Percentiles rank a stretch among this genome's conserved stretches.
Conservation (phyloP, 306 rosid genomes). For the Ceratonia siliqua region DNA sequence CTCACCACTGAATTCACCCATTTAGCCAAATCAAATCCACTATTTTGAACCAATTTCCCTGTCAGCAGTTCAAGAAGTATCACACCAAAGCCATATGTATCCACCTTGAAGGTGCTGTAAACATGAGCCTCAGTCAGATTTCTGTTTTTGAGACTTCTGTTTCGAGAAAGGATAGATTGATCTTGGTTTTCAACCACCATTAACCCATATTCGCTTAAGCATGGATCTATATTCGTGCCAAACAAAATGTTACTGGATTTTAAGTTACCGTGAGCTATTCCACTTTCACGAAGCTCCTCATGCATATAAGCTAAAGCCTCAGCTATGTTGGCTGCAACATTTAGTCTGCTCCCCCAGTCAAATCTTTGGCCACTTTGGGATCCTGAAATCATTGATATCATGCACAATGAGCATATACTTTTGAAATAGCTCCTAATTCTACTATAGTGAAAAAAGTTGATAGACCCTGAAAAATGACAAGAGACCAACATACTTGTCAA, state of each 20-base stretch:
- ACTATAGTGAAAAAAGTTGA: not conserved
- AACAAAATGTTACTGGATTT: constrained; percentile 75
- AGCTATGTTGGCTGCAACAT: constrained; percentile 51
- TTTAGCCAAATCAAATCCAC: constrained; percentile 56
- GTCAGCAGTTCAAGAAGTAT: constrained; percentile 72
- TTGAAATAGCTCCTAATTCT: not conserved
- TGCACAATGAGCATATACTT: not conserved
- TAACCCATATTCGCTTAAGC: constrained; percentile 72
- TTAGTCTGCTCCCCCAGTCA: constrained; percentile 69
- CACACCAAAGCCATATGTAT: constrained; percentile 66
- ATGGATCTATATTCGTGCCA: constrained; percentile 59
- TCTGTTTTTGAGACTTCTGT: constrained; percentile 28
- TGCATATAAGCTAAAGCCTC: constrained; percentile 70
- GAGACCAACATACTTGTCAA: not conserved
- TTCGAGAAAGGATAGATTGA: constrained; percentile 10
- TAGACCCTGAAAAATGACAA: not conserved
- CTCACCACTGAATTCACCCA: constrained; percentile 72
- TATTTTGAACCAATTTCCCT: constrained; percentile 63
- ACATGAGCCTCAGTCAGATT: constrained; percentile 23
- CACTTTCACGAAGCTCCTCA: constrained; percentile 50
- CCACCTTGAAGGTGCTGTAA: constrained; percentile 48
- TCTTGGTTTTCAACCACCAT: constrained; percentile 52
- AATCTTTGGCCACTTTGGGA: constrained; percentile 48
- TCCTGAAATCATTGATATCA: constrained; percentile 38
- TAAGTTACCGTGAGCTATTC: constrained; percentile 66